Evolutionary conservation across 345 rosid species (phyloP).

Genomic region (Excoecaria agallocha): DNA sequence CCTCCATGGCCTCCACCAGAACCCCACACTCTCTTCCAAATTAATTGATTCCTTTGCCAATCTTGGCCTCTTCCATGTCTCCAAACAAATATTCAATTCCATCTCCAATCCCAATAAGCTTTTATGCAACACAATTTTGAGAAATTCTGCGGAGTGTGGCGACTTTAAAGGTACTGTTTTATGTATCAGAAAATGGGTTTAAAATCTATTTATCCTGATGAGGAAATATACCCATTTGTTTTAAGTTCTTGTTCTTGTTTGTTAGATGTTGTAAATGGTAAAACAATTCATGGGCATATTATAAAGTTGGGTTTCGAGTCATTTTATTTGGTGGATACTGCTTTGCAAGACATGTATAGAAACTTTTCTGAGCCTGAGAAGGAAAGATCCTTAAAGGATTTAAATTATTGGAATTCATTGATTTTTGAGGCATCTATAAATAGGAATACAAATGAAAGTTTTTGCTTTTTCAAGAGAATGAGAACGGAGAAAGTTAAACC

Average conservation of each 20-base stretch:
- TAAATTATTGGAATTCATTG: slow-evolving; percentile 25
- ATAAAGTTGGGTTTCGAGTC: slow-evolving; percentile 45
- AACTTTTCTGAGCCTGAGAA: slow-evolving; percentile 17
- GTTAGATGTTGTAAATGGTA: slow-evolving; percentile 27
- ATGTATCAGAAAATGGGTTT: slow-evolving; percentile 23
- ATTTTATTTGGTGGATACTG: slow-evolving; percentile 26
- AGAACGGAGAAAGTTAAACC: slow-evolving; percentile 24
- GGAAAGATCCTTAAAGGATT: not conserved
- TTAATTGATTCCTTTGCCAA: slow-evolving; percentile 39
- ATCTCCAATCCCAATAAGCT: slow-evolving; percentile 7
- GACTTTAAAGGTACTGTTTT: slow-evolving; percentile 21
- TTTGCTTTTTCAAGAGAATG: slow-evolving; percentile 25
- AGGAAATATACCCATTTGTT: slow-evolving; percentile 32
- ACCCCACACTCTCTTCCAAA: slow-evolving; percentile 31
- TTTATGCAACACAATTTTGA: slow-evolving; percentile 21
- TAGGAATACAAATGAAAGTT: slow-evolving; percentile 21
- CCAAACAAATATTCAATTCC: slow-evolving; percentile 32
- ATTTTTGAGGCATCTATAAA: slow-evolving; percentile 17
- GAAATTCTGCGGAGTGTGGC: slow-evolving; percentile 19
- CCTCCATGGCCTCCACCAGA: slow-evolving; percentile 44
- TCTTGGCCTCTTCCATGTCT: slow-evolving; percentile 31
- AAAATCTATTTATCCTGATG: slow-evolving; percentile 30
- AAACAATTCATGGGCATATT: slow-evolving; percentile 35
- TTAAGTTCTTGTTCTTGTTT: slow-evolving; percentile 33
- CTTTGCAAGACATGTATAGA: slow-evolving; percentile 25